Percentiles rank a stretch among this genome's conserved stretches.
Evolutionary conservation across 2,329 filamentous ascomycete species (phyloP).

Genomic region (Cadophora sp.): DNA sequence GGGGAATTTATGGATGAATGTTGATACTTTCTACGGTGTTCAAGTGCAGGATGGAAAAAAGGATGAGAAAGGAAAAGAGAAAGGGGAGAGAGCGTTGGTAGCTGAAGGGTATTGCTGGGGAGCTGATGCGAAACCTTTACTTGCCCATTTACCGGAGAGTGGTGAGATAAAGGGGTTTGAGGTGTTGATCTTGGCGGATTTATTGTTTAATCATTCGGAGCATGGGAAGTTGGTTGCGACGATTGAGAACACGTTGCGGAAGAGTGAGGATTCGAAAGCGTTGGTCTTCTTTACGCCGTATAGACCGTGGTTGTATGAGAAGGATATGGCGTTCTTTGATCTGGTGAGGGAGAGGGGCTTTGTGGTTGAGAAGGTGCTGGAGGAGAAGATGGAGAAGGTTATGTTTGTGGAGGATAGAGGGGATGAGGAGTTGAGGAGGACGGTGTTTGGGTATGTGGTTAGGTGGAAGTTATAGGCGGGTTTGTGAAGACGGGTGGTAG

Average conservation of each 20-base stretch:
- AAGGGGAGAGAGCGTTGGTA: conserved; percentile 50
- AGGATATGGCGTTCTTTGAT: conserved; percentile 88
- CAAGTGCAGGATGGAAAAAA: not conserved
- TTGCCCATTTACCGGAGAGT: conserved; percentile 56
- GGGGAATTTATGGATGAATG: conserved; percentile 78
- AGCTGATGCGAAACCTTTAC: conserved; percentile 62
- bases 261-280: conserved; percentile 52
- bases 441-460: conserved; percentile 58
- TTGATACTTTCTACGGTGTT: conserved; percentile 49
- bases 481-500: not conserved
- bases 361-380: conserved; percentile 78
- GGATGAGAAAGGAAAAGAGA: not conserved
- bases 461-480: conserved; percentile 34
- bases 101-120: conserved; percentile 88
- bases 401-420: conserved; percentile 91
- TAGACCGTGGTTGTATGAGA: conserved; percentile 85
- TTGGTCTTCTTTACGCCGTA: conserved; percentile 96
- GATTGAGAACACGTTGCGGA: conserved; percentile 70
- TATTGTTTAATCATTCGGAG: conserved; percentile 91
- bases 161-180: conserved; percentile 64
- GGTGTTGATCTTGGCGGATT: conserved; percentile 83
- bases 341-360: conserved; percentile 75
- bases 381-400: conserved; percentile 82
- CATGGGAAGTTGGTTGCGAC: conserved; percentile 79
- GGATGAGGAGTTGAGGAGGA: conserved; percentile 80